Conservation (phyloP, 108 stramenopile species). For the Conticribra guillardii region DNA sequence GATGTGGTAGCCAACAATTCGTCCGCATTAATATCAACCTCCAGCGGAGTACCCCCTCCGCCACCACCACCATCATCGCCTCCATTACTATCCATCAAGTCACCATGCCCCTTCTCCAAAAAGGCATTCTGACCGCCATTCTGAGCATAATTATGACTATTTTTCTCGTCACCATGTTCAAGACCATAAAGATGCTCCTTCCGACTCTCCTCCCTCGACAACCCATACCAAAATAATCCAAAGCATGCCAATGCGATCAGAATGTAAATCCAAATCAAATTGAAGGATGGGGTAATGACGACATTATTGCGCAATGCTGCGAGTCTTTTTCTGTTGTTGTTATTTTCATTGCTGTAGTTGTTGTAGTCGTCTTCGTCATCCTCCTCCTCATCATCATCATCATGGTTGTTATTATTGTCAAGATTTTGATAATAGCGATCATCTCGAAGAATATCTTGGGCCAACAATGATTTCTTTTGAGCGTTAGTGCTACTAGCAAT, state of each 20-base stretch:
- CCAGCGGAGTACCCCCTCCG: too few species aligned
- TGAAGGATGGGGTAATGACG: conserved; percentile 1
- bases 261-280: not conserved
- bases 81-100: too few species aligned
- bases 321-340: not conserved
- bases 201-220: conserved; percentile 1
- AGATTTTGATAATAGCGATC: not conserved
- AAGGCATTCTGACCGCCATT: too few species aligned
- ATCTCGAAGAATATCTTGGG: not conserved
- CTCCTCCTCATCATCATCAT: not conserved
- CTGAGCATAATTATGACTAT: too few species aligned
- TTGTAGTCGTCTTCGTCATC: not conserved
- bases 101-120: too few species aligned
- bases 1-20: too few species aligned
- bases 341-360: not conserved
- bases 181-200: not conserved
- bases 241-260: not conserved
- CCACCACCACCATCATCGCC: too few species aligned
- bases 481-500: not conserved
- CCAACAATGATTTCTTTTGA: not conserved
- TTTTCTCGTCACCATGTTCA: too few species aligned
- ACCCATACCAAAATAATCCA: not conserved
- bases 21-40: too few species aligned
- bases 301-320: not conserved
- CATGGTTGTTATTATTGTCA: too few species aligned